A percentile compares a stretch with the other conserved stretches of the same genome.
Conservation (phyloP, 306 rosid species). For the Herpetospermum pedunculosum region DNA sequence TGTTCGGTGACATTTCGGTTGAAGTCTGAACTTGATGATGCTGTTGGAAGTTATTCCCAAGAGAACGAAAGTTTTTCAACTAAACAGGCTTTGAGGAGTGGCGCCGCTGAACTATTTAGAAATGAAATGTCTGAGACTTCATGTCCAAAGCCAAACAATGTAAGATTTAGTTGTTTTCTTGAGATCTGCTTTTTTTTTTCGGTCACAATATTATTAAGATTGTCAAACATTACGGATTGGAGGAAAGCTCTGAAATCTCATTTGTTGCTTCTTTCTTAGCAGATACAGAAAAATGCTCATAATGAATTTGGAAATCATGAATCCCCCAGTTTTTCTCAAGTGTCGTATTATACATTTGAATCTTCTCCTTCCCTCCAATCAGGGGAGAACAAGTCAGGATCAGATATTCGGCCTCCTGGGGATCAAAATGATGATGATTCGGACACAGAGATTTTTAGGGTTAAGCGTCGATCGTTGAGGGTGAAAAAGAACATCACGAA, state of each 20-base stretch:
- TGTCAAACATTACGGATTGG: background rate
- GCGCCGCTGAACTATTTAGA: slow-evolving; percentile 19
- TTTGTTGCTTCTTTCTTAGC: slow-evolving; percentile 15
- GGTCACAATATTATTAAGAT: background rate
- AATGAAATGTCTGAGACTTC: slow-evolving; percentile 29
- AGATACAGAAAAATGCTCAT: slow-evolving; percentile 37
- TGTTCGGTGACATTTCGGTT: slow-evolving; percentile 51
- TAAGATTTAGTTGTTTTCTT: slow-evolving; percentile 25
- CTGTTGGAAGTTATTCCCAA: slow-evolving; percentile 25
- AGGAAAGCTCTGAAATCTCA: background rate
- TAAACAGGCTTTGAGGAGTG: slow-evolving; percentile 12
- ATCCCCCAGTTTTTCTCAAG: slow-evolving; percentile 26
- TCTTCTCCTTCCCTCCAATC: slow-evolving; percentile 36
- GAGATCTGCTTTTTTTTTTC: background rate
- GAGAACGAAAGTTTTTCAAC: slow-evolving; percentile 25
- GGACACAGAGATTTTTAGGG: slow-evolving; percentile 76
- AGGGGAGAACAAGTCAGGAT: slow-evolving; percentile 24
- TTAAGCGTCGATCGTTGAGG: slow-evolving; percentile 79
- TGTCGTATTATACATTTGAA: slow-evolving; percentile 22
- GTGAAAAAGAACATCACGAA: slow-evolving; percentile 43
- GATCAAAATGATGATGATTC: slow-evolving; percentile 64
- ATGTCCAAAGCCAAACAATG: slow-evolving; percentile 21
- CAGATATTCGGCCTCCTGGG: slow-evolving; percentile 22
- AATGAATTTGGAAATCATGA: slow-evolving; percentile 16
- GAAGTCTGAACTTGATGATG: slow-evolving; percentile 19